A percentile compares a stretch with the other conserved stretches of the same genome.
Evolutionary conservation across 345 rosid species (phyloP).

Genomic region (Geranium brycei): DNA sequence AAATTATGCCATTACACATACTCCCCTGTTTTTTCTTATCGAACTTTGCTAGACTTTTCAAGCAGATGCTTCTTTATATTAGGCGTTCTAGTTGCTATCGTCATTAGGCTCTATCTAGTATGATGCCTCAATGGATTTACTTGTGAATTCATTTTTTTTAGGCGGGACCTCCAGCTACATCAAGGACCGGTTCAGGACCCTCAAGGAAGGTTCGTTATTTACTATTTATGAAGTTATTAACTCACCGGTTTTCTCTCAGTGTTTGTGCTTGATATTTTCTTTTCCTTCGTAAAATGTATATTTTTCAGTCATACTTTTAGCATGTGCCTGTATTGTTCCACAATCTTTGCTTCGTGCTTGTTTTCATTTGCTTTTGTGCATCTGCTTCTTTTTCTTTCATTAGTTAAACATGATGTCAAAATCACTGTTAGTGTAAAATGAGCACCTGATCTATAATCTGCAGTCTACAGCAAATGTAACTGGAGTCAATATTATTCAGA

Average conservation of each 20-base stretch:
- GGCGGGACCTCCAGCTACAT: slow-evolving; percentile 64
- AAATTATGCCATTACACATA: not conserved
- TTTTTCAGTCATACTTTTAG: slow-evolving; percentile 1
- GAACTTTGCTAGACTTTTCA: no score
- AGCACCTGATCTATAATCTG: not conserved
- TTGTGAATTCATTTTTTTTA: slow-evolving; percentile 19
- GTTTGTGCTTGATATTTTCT: not conserved
- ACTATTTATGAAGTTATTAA: slow-evolving; percentile 6
- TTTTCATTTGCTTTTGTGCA: not conserved
- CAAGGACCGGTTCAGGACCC: slow-evolving; percentile 60
- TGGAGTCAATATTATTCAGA: not conserved
- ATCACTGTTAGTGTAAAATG: not conserved
- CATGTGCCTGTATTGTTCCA: not conserved
- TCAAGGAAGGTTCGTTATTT: slow-evolving; percentile 66
- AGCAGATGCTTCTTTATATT: not conserved
- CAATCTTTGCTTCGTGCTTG: not conserved
- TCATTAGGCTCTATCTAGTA: slow-evolving; percentile 1
- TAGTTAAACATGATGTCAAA: not conserved
- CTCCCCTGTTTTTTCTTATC: no score
- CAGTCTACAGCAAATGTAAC: not conserved
- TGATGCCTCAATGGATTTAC: not conserved
- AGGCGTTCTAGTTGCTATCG: slow-evolving; percentile 5
- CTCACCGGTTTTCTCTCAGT: slow-evolving; percentile 1
- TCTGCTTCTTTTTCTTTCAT: not conserved
- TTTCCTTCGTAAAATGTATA: not conserved